Base-by-base conservation (phyloP, 2,329 filamentous ascomycete species). In the Decorospora gaudefroyi region DNA sequence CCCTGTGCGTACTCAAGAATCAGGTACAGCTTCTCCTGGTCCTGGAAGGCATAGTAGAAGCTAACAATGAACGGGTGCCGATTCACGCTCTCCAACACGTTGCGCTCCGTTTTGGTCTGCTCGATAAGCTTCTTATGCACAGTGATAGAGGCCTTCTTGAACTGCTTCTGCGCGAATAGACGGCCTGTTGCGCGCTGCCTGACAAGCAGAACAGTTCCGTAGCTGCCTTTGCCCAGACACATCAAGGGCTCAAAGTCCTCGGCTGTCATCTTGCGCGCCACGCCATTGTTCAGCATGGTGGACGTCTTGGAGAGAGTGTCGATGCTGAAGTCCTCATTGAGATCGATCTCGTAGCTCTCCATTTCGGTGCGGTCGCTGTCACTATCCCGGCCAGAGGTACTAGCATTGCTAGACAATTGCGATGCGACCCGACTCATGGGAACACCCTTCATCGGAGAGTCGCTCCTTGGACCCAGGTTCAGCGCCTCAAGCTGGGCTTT, bases 1-100 rank as follows among this genome's bases (percentile, higher is more conserved):
- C 95, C 95, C 70, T 96, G 89, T 4, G 93, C 93, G 70, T 99
- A 99, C 73, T 99, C 92, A 16, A 99, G 82, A 56, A 99, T 97
- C 31, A 99, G 78, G 68, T 99, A 99, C 22, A 99, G 83, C 74
- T 96, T 96, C 76, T 96, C 91, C 57, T 90, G 90, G 65, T 99
- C 93, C 72, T 99, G 93, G 72, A 99, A 99, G 15, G 93, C 93
- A 64, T 99, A 99, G 74, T 88, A 99, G 12, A 99, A 81, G 74
- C 97, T 97, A 55, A 99, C 93, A 33, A 99, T 91, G 68, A 99
- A 99, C 0, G 93, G 92, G 70, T 99, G 93, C 22, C 91, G 83
- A 72, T 95, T 97, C 70, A 99, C 89, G 47, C 88, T 95, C 75
- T 99, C 93, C 37, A 99, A 79, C 41, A 99, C 96, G 61, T 86